phyloP scores from a whole-genome alignment of 768 basidiomycete genomes.

The Tricholoma saponaceum region DNA sequence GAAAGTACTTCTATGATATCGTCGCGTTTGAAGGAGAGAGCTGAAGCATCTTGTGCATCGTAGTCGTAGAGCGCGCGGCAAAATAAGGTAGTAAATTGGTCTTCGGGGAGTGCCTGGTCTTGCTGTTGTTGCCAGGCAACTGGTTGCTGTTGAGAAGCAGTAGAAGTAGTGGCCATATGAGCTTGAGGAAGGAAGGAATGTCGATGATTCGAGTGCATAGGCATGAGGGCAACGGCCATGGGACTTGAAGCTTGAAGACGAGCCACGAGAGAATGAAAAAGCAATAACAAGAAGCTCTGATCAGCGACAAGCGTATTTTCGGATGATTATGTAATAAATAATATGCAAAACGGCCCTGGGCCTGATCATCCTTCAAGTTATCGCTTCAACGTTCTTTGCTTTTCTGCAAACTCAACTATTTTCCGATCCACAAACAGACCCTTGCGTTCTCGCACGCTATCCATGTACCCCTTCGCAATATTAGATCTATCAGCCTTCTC shows the following conservation, averaged over 20 bases:
- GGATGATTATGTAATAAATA: slow-evolving; percentile 7
- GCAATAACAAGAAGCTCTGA: slow-evolving; percentile 10
- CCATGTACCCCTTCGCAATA: slow-evolving; percentile 92
- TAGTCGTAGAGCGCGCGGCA: slow-evolving; percentile 93
- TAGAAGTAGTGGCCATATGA: slow-evolving; percentile 16
- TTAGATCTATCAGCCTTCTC: slow-evolving; percentile 94
- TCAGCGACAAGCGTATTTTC: slow-evolving; percentile 8
- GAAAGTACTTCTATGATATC: slow-evolving; percentile 95
- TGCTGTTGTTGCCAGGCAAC: slow-evolving; percentile 23
- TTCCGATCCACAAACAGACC: slow-evolving; percentile 96
- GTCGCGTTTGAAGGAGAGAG: slow-evolving; percentile 80
- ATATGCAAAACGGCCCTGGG: too few relatives aligned
- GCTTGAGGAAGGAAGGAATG: slow-evolving; percentile 19
- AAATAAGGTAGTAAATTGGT: slow-evolving; percentile 71
- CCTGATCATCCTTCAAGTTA: too few relatives aligned
- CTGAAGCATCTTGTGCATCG: slow-evolving; percentile 80
- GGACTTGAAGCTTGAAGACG: slow-evolving; percentile 1
- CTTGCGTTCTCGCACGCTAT: slow-evolving; percentile 84
- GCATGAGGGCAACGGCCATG: slow-evolving; percentile 30
- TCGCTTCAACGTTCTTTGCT: slow-evolving; percentile 84
- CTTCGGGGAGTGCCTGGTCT: slow-evolving; percentile 40
- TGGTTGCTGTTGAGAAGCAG: slow-evolving; percentile 9
- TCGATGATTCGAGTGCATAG: slow-evolving; percentile 22
- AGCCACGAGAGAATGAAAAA: slow-evolving; percentile 7
- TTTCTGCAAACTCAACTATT: slow-evolving; percentile 94